Evolutionary conservation across 1,284 basidiomycete species (phyloP).

Genomic region (Ceratobasidium sp.): DNA sequence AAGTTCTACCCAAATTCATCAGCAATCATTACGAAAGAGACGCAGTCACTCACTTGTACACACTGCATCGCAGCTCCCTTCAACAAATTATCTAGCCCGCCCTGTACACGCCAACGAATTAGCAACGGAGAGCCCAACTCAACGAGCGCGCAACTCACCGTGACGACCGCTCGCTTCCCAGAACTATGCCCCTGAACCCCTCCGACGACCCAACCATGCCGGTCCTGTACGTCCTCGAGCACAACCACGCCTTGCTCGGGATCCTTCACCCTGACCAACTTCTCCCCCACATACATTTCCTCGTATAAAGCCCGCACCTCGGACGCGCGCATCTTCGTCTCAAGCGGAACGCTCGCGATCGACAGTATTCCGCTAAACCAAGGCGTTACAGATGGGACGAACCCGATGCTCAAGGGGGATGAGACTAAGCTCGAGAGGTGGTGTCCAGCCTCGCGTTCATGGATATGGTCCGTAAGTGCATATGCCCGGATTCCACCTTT

Average conservation of each 20-base stretch:
- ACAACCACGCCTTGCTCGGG: constrained; percentile 71
- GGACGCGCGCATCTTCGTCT: constrained; percentile 71
- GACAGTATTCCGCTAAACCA: constrained; percentile 99
- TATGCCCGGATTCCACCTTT: constrained; percentile 86
- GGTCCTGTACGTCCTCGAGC: constrained; percentile 80
- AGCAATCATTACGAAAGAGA: constrained; percentile 2
- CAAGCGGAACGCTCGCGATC: constrained; percentile 86
- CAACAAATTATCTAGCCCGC: constrained; percentile 93
- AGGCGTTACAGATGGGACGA: constrained; percentile 89
- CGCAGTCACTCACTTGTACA: constrained; percentile 77
- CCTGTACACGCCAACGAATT: constrained; percentile 63
- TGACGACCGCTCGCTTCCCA: constrained; percentile 91
- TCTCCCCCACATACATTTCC: constrained; percentile 82
- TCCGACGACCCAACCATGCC: constrained; percentile 92
- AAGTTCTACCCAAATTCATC: constrained; percentile 75
- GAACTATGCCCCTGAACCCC: constrained; percentile 94
- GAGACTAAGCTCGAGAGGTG: constrained; percentile 80
- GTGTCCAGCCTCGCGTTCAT: constrained; percentile 92
- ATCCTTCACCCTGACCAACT: constrained; percentile 74
- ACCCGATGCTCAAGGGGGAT: constrained; percentile 76
- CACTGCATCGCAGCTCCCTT: constrained; percentile 99
- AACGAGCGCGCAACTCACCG: constrained; percentile 66
- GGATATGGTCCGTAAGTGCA: constrained; percentile 95
- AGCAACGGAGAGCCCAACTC: constrained; percentile 39
- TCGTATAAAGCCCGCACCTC: constrained; percentile 84